These are phyloP conservation scores for Asterionellopsis glacialis DNA, from an alignment of 108 stramenopile genomes.

Conservation along the genomic window DNA sequence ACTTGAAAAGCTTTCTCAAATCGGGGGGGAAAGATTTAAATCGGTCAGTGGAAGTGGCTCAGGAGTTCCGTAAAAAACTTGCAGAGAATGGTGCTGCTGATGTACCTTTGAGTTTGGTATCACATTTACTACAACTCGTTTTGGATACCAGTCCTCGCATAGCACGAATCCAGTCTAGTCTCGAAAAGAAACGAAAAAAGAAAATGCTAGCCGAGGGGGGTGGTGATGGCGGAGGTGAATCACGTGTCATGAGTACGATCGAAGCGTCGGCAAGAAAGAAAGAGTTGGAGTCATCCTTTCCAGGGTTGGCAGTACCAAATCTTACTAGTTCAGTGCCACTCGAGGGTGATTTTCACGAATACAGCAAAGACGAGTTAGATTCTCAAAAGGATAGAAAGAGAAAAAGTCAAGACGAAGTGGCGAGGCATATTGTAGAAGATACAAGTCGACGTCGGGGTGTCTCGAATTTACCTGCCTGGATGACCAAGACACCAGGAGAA, in stretches of 20 bases:
- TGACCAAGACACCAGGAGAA: slow-evolving; percentile 39
- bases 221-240: neutral
- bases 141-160: slow-evolving; percentile 54
- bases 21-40: neutral
- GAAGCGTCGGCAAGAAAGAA: slow-evolving; percentile 28
- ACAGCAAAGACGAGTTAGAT: slow-evolving; percentile 14
- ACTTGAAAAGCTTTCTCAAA: slow-evolving; percentile 29
- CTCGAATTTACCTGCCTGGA: slow-evolving; percentile 88
- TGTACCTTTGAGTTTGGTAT: slow-evolving; percentile 51
- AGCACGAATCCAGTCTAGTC: slow-evolving; percentile 24
- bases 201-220: slow-evolving; percentile 5
- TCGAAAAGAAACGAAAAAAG: slow-evolving; percentile 34
- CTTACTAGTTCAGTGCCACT: slow-evolving; percentile 58
- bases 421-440: slow-evolving; percentile 25
- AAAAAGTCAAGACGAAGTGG: slow-evolving; percentile 10
- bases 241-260: slow-evolving; percentile 27
- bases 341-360: slow-evolving; percentile 84
- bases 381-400: slow-evolving; percentile 1
- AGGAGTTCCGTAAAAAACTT: slow-evolving; percentile 37
- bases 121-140: slow-evolving; percentile 53
- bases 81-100: slow-evolving; percentile 67
- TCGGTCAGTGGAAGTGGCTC: slow-evolving; percentile 19
- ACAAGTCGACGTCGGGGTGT: slow-evolving; percentile 38
- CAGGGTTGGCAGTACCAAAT: slow-evolving; percentile 84
- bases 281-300: slow-evolving; percentile 59